Conservation (phyloP, 306 rosid genomes). For the Calophaca sinica region DNA sequence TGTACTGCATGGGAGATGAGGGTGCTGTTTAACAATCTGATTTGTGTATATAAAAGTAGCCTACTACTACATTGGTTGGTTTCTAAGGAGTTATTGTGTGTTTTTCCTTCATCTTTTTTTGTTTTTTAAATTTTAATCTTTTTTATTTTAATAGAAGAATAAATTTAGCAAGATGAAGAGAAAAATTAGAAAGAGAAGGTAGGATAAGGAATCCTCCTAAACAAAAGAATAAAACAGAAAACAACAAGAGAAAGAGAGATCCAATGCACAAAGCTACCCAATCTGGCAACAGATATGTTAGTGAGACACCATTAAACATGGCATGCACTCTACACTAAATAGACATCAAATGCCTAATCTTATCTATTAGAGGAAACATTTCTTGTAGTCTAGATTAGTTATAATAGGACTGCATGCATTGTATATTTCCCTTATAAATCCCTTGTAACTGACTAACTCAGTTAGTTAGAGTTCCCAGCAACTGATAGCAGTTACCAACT, state of each 20-base stretch:
- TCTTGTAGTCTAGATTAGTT: too few species aligned
- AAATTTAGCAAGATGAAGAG: neutral
- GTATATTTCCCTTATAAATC: too few species aligned
- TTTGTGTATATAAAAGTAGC: conserved; percentile 1
- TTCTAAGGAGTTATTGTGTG: conserved; percentile 3
- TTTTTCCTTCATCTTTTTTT: neutral
- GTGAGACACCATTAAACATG: neutral
- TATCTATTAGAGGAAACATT: too few species aligned
- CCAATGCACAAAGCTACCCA: neutral
- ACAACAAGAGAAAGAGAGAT: neutral
- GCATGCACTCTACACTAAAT: neutral
- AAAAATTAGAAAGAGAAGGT: conserved; percentile 7
- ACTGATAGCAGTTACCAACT: too few species aligned
- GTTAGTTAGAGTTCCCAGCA: too few species aligned
- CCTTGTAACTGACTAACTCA: too few species aligned
- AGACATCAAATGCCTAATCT: too few species aligned
- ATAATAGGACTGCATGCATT: too few species aligned
- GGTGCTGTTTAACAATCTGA: neutral
- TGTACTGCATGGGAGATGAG: conserved; percentile 19
- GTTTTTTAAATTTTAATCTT: neutral
- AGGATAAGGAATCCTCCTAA: neutral
- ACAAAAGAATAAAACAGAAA: neutral
- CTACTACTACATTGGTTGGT: conserved; percentile 4
- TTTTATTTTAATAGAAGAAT: conserved; percentile 13
- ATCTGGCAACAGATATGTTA: neutral